These are phyloP conservation scores for Zoysia japonica DNA, from an alignment of 176 grass and related monocot genomes.

Conservation along the genomic window DNA sequence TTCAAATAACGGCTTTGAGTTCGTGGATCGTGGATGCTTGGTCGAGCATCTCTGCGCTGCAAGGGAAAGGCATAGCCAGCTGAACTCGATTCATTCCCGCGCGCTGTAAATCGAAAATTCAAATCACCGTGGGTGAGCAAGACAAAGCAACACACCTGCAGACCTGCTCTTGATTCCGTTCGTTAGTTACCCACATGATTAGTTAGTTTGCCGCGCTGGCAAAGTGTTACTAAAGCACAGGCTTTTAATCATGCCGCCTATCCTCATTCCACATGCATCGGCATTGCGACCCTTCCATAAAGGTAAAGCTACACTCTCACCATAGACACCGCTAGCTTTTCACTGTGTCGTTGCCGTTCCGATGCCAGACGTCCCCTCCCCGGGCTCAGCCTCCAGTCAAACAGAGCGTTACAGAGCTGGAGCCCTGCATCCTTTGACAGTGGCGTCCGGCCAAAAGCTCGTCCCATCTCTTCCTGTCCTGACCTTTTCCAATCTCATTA, in stretches of 20 bases:
- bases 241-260: slow-evolving; percentile 8
- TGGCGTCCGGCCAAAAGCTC: slow-evolving; percentile 33
- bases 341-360: background rate
- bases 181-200: slow-evolving; percentile 26
- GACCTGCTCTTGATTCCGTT: slow-evolving; percentile 12
- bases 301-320: background rate
- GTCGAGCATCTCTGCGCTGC: background rate
- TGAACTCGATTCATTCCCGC: background rate
- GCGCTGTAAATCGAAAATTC: background rate
- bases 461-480: slow-evolving; percentile 38
- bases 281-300: background rate
- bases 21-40: background rate
- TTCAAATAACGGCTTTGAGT: background rate
- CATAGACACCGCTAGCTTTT: background rate
- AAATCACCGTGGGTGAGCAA: background rate
- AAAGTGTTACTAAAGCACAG: slow-evolving; percentile 41
- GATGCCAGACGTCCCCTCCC: background rate
- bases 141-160: too few species aligned
- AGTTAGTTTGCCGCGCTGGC: slow-evolving; percentile 1
- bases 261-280: background rate
- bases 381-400: slow-evolving; percentile 20
- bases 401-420: background rate
- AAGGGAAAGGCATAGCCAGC: background rate
- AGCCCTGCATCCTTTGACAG: slow-evolving; percentile 1
- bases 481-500: slow-evolving; percentile 18